Evolutionary conservation across 139 green algal species (phyloP).

Genomic region (Marvania coccoides): DNA sequence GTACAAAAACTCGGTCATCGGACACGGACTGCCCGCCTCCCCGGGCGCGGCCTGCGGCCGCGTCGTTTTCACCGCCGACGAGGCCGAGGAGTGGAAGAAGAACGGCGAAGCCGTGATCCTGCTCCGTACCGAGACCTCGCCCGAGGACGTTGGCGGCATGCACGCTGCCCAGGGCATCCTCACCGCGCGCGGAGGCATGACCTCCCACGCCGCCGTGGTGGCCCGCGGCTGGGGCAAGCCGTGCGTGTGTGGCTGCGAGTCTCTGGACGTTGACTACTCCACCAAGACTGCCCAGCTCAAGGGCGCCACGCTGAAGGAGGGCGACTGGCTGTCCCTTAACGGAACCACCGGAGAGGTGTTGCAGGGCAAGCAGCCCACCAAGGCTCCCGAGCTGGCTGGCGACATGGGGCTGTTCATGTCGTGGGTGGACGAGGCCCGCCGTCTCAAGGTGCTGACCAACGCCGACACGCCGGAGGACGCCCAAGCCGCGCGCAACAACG

Average conservation of each 20-base stretch:
- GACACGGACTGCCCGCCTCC: conserved; percentile 66
- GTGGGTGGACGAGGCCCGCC: conserved; percentile 69
- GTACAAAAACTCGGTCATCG: conserved; percentile 56
- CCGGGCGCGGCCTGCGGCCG: conserved; percentile 76
- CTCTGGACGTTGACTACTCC: conserved; percentile 56
- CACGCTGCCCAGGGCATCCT: conserved; percentile 75
- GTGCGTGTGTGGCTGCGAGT: conserved; percentile 75
- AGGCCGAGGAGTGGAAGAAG: conserved; percentile 60
- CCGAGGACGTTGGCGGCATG: conserved; percentile 88
- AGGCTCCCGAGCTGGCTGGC: conserved; percentile 38
- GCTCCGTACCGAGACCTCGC: conserved; percentile 68
- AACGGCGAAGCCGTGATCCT: conserved; percentile 56
- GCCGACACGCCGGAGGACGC: conserved; percentile 78
- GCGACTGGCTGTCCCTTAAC: conserved; percentile 74
- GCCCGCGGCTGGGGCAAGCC: conserved; percentile 88
- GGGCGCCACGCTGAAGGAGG: conserved; percentile 45
- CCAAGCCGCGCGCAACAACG: conserved; percentile 54
- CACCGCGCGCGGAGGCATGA: conserved; percentile 82
- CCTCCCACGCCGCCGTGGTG: conserved; percentile 80
- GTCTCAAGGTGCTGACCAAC: conserved; percentile 74
- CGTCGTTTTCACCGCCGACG: conserved; percentile 75
- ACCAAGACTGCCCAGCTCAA: conserved; percentile 30
- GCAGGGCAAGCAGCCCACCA: conserved; percentile 47
- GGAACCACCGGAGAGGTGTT: conserved; percentile 75
- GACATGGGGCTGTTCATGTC: conserved; percentile 72